phyloP scores from a whole-genome alignment of 441 rosid genomes.

The Viola pubescens region DNA sequence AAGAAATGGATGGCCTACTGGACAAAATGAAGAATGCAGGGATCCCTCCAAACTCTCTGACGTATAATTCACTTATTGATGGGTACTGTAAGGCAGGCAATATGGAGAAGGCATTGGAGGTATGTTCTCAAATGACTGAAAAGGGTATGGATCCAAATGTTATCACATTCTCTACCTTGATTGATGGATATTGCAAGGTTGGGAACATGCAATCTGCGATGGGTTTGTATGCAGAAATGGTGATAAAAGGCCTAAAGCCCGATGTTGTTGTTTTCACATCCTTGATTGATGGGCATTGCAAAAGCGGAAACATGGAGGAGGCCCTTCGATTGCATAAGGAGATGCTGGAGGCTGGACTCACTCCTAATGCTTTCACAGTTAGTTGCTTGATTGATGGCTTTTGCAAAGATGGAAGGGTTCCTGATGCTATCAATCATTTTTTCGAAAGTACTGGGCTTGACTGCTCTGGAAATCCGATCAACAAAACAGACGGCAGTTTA shows the following conservation, averaged over 20 bases:
- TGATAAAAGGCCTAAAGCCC: slow-evolving; percentile 44
- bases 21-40: slow-evolving; percentile 42
- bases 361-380: slow-evolving; percentile 62
- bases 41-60: slow-evolving; percentile 38
- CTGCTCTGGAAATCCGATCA: slow-evolving; percentile 1
- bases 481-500: slow-evolving; percentile 21
- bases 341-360: slow-evolving; percentile 58
- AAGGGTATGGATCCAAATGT: slow-evolving; percentile 66
- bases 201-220: slow-evolving; percentile 41
- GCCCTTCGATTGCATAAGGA: slow-evolving; percentile 52
- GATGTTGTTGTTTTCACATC: slow-evolving; percentile 63
- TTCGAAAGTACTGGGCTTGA: slow-evolving; percentile 23
- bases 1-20: slow-evolving; percentile 38
- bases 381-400: slow-evolving; percentile 68
- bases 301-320: slow-evolving; percentile 52
- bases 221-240: slow-evolving; percentile 58
- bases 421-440: slow-evolving; percentile 39
- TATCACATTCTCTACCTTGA: slow-evolving; percentile 63
- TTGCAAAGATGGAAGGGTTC: slow-evolving; percentile 56
- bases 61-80: slow-evolving; percentile 51
- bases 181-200: slow-evolving; percentile 61
- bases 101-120: slow-evolving; percentile 46
- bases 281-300: slow-evolving; percentile 67
- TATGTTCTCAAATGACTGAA: slow-evolving; percentile 55
- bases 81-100: slow-evolving; percentile 51